Percentiles rank a stretch among this genome's conserved stretches.
phyloP scores from a whole-genome alignment of 1,284 basidiomycete genomes.

The Tilletia indica region DNA sequence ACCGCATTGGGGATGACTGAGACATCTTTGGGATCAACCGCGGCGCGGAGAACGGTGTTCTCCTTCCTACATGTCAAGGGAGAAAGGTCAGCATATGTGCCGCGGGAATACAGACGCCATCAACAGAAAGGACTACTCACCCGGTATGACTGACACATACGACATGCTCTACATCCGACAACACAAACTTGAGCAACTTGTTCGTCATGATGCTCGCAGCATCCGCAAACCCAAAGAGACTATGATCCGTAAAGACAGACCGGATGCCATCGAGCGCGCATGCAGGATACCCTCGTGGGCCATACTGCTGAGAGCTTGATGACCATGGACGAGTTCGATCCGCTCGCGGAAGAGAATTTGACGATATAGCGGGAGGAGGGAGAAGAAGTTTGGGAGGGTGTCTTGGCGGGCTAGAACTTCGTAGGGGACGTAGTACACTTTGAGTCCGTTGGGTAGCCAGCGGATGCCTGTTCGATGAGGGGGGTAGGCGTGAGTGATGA shows the following conservation, averaged over 20 bases:
- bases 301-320: conserved; percentile 83
- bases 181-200: conserved; percentile 80
- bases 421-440: conserved; percentile 92
- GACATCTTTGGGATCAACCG: conserved; percentile 55
- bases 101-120: not conserved
- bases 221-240: conserved; percentile 91
- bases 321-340: conserved; percentile 84
- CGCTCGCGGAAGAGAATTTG: conserved; percentile 83
- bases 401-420: conserved; percentile 70
- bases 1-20: conserved; percentile 81
- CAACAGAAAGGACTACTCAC: conserved; percentile 59
- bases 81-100: too few relatives aligned
- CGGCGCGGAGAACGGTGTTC: conserved; percentile 86
- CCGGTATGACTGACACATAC: conserved; percentile 98
- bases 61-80: conserved; percentile 60
- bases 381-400: conserved; percentile 90
- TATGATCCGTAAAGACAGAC: conserved; percentile 95
- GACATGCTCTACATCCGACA: conserved; percentile 86
- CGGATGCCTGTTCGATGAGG: conserved; percentile 82
- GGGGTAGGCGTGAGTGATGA: conserved; percentile 87
- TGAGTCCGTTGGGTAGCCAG: conserved; percentile 77
- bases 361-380: conserved; percentile 84
- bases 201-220: conserved; percentile 97
- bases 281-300: conserved; percentile 91
- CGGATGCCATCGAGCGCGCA: conserved; percentile 64